Percentiles rank a stretch among this genome's conserved stretches.
Evolutionary conservation across 441 rosid species (phyloP).

Genomic region (Omphalea diandra): DNA sequence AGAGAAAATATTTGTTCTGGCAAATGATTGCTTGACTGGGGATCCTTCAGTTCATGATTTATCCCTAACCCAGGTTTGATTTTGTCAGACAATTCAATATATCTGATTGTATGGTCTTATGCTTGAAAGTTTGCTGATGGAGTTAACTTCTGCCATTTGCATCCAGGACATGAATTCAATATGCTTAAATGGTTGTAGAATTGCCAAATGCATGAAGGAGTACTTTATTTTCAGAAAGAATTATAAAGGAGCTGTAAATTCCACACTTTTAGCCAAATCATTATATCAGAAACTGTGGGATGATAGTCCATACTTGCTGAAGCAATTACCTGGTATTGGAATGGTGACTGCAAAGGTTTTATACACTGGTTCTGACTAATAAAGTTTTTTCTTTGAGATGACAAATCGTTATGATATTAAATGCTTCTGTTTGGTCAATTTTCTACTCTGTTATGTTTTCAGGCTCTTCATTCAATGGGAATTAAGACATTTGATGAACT

Average conservation of each 20-base stretch:
- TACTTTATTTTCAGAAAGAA: constrained; percentile 79
- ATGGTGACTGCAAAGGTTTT: constrained; percentile 99
- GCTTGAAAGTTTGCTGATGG: constrained; percentile 24
- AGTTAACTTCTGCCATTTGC: constrained; percentile 28
- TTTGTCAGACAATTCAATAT: not conserved
- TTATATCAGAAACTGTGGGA: constrained; percentile 97
- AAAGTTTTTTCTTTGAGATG: not conserved
- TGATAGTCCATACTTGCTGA: constrained; percentile 88
- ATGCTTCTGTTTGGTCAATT: not conserved
- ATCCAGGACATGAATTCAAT: constrained; percentile 81
- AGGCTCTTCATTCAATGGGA: constrained; percentile 96
- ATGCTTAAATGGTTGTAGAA: constrained; percentile 80
- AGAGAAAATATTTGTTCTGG: constrained; percentile 88
- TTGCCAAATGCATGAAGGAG: constrained; percentile 95
- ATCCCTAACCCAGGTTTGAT: constrained; percentile 81
- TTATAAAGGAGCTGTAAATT: constrained; percentile 73
- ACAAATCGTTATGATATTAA: not conserved
- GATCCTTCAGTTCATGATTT: constrained; percentile 89
- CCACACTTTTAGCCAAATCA: constrained; percentile 80
- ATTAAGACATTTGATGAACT: constrained; percentile 79
- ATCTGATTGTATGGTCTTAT: constrained; percentile 21
- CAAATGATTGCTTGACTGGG: constrained; percentile 94
- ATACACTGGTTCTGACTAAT: constrained; percentile 14
- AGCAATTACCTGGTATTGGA: constrained; percentile 95
- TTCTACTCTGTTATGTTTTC: constrained; percentile 18